A percentile compares a stretch with the other conserved stretches of the same genome.
Conservation (phyloP, 1,284 basidiomycete genomes). For the Cutaneotrichosporon spelunceum region DNA sequence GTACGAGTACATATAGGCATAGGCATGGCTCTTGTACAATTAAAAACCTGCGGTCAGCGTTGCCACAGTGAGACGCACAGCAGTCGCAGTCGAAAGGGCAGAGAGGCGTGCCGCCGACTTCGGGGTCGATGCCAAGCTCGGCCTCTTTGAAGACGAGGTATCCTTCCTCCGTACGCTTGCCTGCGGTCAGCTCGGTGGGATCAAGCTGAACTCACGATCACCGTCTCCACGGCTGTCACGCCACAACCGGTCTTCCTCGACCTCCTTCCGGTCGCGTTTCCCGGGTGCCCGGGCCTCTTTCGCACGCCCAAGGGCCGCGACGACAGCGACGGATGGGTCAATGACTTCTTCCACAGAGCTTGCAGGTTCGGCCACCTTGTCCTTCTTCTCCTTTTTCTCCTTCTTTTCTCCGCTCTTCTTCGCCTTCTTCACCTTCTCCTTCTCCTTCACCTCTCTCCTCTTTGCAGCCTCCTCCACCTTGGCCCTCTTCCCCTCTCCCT, state of each 20-base stretch:
- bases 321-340: slow-evolving; percentile 29
- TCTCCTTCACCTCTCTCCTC: slow-evolving; percentile 8
- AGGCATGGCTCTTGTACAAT: slow-evolving; percentile 18
- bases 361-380: slow-evolving; percentile 1
- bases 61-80: slow-evolving; percentile 57
- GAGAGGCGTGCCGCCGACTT: slow-evolving; percentile 66
- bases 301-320: slow-evolving; percentile 13
- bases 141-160: slow-evolving; percentile 80
- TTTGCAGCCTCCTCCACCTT: slow-evolving; percentile 2
- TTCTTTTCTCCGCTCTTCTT: slow-evolving; percentile 13
- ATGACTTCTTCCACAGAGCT: slow-evolving; percentile 34
- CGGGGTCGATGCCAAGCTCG: slow-evolving; percentile 69
- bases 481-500: slow-evolving; percentile 9
- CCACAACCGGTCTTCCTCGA: slow-evolving; percentile 59
- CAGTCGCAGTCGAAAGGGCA: slow-evolving; percentile 77
- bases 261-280: slow-evolving; percentile 31
- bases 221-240: slow-evolving; percentile 71
- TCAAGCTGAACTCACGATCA: slow-evolving; percentile 59
- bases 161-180: slow-evolving; percentile 78
- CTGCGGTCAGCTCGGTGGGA: slow-evolving; percentile 53
- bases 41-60: slow-evolving; percentile 54
- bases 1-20: slow-evolving; percentile 8
- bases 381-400: slow-evolving; percentile 3
- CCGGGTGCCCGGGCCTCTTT: slow-evolving; percentile 16
- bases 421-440: slow-evolving; percentile 24